phyloP scores from a whole-genome alignment of 768 basidiomycete species.

The Kwoniella dendrophila region DNA sequence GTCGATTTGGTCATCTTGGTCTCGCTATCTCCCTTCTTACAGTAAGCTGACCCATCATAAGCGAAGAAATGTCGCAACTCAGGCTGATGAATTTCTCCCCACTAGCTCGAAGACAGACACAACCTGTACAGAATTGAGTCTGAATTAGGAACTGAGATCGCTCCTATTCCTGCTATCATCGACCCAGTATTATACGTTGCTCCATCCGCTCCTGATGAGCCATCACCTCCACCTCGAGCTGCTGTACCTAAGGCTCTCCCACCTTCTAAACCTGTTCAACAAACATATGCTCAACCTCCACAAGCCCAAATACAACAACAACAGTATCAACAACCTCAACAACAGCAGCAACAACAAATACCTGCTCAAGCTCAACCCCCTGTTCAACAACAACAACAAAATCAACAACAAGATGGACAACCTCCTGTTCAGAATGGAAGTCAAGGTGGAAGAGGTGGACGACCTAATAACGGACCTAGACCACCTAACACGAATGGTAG shows the following conservation, averaged over 20 bases:
- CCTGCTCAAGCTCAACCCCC: slow-evolving; percentile 27
- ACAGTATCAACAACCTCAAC: no score
- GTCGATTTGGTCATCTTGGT: slow-evolving; percentile 94
- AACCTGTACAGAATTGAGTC: slow-evolving; percentile 98
- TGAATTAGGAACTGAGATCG: slow-evolving; percentile 96
- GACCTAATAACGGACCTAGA: slow-evolving; percentile 20
- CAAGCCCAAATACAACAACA: slow-evolving; percentile 32
- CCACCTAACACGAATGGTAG: slow-evolving; percentile 31
- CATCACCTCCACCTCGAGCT: slow-evolving; percentile 31
- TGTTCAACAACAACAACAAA: slow-evolving; percentile 4
- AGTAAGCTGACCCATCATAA: slow-evolving; percentile 19
- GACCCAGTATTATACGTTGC: slow-evolving; percentile 93
- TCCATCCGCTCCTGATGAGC: slow-evolving; percentile 59
- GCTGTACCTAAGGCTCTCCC: slow-evolving; percentile 8
- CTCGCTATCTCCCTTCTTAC: slow-evolving; percentile 97
- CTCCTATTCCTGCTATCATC: slow-evolving; percentile 87
- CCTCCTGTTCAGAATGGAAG: slow-evolving; percentile 7
- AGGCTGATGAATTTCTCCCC: background rate
- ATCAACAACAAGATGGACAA: slow-evolving; percentile 2
- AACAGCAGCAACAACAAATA: slow-evolving; percentile 26
- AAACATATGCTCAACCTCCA: slow-evolving; percentile 19
- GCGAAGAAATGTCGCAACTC: background rate
- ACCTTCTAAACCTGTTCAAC: slow-evolving; percentile 21
- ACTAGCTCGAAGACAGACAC: slow-evolving; percentile 85
- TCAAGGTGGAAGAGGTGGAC: background rate